Conservation (phyloP, 345 rosid genomes). For the Gossypium mustelinum region DNA sequence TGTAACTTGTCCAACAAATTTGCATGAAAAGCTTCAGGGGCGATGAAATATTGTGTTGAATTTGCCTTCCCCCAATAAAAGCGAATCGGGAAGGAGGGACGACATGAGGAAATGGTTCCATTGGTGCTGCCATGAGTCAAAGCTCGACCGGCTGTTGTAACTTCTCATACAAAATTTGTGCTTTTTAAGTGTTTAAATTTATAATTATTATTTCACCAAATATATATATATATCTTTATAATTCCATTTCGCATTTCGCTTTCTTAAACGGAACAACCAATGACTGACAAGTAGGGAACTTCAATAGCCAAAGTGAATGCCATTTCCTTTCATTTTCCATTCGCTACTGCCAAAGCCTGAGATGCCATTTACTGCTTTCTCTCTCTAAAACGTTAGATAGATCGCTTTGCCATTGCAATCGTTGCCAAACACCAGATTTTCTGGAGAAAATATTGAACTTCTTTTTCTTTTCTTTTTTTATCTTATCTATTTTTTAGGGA, state of each 20-base stretch:
- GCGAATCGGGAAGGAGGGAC: too few species aligned
- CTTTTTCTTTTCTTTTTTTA: neutral
- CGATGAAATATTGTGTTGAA: too few species aligned
- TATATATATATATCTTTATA: neutral
- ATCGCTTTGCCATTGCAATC: neutral
- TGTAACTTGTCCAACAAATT: too few species aligned
- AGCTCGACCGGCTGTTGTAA: too few species aligned
- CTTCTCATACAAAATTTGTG: too few species aligned
- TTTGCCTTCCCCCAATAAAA: too few species aligned
- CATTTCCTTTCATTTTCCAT: neutral
- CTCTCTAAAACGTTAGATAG: slow-evolving; percentile 1
- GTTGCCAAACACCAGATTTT: neutral
- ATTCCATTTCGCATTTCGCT: neutral
- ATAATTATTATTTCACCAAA: too few species aligned
- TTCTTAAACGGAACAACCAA: slow-evolving; percentile 24
- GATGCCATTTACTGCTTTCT: slow-evolving; percentile 7
- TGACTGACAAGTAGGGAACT: neutral
- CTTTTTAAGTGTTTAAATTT: too few species aligned
- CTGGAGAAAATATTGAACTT: neutral
- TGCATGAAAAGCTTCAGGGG: too few species aligned
- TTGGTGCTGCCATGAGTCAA: too few species aligned
- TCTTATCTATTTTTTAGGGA: slow-evolving; percentile 11
- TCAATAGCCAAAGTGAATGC: slow-evolving; percentile 4
- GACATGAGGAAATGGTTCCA: too few species aligned
- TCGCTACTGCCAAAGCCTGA: slow-evolving; percentile 23